These are phyloP conservation scores for Trypanosoma conorhini DNA, from an alignment of 208 protist species.

Conservation along the genomic window DNA sequence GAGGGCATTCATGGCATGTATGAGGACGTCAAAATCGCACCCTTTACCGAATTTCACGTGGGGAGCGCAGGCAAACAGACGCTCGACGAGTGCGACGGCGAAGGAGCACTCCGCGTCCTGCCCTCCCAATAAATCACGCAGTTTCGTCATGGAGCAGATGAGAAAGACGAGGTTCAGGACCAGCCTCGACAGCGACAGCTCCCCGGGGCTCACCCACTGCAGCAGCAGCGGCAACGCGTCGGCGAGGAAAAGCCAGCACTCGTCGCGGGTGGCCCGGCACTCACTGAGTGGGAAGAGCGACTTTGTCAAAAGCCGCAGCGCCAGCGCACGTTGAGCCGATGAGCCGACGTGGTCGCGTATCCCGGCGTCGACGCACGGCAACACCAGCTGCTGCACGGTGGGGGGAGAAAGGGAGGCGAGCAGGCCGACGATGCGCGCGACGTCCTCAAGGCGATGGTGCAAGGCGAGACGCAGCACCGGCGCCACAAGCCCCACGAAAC, in stretches of 20 bases:
- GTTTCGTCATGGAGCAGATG: constrained; percentile 21
- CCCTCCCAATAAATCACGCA: constrained; percentile 26
- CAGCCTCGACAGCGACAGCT: neutral
- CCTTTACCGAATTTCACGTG: constrained; percentile 11
- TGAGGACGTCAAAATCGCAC: neutral
- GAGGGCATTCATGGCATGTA: constrained; percentile 24
- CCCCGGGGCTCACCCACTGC: constrained; percentile 39
- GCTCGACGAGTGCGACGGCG: constrained; percentile 21
- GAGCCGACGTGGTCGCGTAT: constrained; percentile 37
- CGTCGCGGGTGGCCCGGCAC: constrained; percentile 22
- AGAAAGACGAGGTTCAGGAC: constrained; percentile 26
- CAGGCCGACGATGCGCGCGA: constrained; percentile 25
- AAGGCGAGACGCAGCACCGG: constrained; percentile 43
- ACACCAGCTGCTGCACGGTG: constrained; percentile 31
- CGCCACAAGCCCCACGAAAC: constrained; percentile 49
- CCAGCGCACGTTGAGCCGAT: constrained; percentile 29
- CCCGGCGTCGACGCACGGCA: constrained; percentile 36
- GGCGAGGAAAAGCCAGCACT: constrained; percentile 36
- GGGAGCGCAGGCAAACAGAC: constrained; percentile 19
- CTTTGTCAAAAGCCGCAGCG: constrained; percentile 33
- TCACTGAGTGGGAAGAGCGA: constrained; percentile 20
- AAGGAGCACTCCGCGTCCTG: constrained; percentile 29
- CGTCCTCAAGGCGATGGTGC: constrained; percentile 29
- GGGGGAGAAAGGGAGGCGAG: constrained; percentile 48
- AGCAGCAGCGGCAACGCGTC: constrained; percentile 29